phyloP scores from a whole-genome alignment of 805 yeast genomes.

The Metschnikowia lochheadii region DNA sequence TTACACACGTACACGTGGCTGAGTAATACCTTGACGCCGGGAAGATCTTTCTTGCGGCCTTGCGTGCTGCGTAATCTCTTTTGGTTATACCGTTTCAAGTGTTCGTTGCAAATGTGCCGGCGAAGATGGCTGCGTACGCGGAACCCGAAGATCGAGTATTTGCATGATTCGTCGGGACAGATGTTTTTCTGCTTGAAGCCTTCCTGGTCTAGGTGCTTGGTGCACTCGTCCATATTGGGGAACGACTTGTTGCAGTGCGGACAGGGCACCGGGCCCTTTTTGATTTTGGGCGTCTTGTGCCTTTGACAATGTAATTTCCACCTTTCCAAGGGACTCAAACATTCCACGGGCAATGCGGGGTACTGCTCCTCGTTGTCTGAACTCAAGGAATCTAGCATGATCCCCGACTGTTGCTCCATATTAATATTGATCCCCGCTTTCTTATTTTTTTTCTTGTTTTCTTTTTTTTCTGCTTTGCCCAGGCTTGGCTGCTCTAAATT shows the following conservation, averaged over 20 bases:
- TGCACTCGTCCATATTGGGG: conserved; percentile 8
- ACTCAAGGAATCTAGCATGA: background rate
- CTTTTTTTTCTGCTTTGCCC: background rate
- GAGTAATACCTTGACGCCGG: conserved; percentile 7
- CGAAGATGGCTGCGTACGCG: conserved; percentile 13
- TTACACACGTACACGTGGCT: conserved; percentile 16
- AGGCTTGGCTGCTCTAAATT: background rate
- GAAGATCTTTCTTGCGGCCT: conserved; percentile 2
- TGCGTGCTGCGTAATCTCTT: conserved; percentile 8
- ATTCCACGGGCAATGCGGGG: background rate
- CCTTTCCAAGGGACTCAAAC: background rate
- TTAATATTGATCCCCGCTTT: background rate
- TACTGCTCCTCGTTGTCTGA: background rate
- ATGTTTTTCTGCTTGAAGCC: conserved; percentile 13
- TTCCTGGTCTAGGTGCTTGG: conserved; percentile 11
- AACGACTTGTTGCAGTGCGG: conserved; percentile 13
- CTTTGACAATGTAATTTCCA: conserved; percentile 1
- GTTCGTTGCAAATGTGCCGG: conserved; percentile 17
- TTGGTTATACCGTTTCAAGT: conserved; percentile 15
- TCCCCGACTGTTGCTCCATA: background rate
- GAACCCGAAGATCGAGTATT: conserved; percentile 14
- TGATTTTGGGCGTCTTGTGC: background rate
- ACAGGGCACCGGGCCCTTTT: conserved; percentile 4
- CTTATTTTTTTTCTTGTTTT: background rate
- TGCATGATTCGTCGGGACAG: conserved; percentile 16